phyloP scores from a whole-genome alignment of 148 eudicot genomes.

The Simmondsia chinensis region DNA sequence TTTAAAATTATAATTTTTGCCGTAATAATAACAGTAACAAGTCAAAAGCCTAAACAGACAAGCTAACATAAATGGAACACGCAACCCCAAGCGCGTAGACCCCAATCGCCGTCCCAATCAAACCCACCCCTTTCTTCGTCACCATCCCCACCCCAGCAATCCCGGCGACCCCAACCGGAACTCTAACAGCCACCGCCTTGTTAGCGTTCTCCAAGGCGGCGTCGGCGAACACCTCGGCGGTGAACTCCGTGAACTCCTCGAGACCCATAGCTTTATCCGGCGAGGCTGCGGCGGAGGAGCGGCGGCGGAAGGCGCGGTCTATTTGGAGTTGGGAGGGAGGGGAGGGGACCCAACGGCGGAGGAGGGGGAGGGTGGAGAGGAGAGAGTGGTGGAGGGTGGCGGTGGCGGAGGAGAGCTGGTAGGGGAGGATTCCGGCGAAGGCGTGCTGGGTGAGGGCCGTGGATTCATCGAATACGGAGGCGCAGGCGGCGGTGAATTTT shows the following conservation, averaged over 20 bases:
- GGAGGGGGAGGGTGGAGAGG: constrained; percentile 28
- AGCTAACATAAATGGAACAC: constrained; percentile 38
- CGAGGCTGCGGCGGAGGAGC: constrained; percentile 1
- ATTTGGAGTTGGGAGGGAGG: constrained; percentile 57
- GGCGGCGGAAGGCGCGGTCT: constrained; percentile 30
- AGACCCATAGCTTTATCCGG: constrained; percentile 10
- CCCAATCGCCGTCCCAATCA: constrained; percentile 50
- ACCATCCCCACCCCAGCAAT: constrained; percentile 64
- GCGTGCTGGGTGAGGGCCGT: constrained; percentile 47
- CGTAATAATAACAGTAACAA: no score
- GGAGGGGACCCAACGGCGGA: constrained; percentile 42
- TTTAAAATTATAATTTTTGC: no score
- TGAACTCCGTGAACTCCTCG: constrained; percentile 44
- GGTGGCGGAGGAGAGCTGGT: constrained; percentile 69
- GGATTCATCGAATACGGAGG: constrained; percentile 36
- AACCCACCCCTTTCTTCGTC: constrained; percentile 28
- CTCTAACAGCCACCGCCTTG: constrained; percentile 23
- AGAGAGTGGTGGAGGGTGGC: constrained; percentile 51
- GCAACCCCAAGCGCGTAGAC: constrained; percentile 70
- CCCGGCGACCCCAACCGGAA: constrained; percentile 54
- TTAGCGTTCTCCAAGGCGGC: constrained; percentile 39
- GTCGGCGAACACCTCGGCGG: constrained; percentile 34
- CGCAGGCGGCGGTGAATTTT: constrained; percentile 51
- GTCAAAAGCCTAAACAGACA: no score
- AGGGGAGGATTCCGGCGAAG: constrained; percentile 48